A percentile compares a stretch with the other conserved stretches of the same genome.
These are phyloP conservation scores for Gentiana straminea DNA, from an alignment of 257 asterid genomes.

Conservation along the genomic window DNA sequence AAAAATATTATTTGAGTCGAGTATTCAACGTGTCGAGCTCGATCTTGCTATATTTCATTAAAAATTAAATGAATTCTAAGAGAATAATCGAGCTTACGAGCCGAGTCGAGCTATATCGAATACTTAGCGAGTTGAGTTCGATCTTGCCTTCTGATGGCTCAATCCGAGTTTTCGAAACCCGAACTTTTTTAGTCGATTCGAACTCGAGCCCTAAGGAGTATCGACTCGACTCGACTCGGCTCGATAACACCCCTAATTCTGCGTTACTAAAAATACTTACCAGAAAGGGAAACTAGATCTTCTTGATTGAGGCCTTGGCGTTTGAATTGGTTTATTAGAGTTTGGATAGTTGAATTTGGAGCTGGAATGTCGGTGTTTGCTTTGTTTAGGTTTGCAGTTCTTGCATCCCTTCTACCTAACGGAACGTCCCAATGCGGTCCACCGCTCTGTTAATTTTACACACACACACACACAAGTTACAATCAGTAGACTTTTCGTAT, in stretches of 20 bases:
- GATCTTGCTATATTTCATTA: too few species aligned
- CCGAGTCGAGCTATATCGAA: too few species aligned
- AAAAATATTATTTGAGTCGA: too few species aligned
- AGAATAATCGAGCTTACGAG: too few species aligned
- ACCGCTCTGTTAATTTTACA: slow-evolving; percentile 46
- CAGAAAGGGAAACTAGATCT: slow-evolving; percentile 78
- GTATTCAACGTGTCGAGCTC: too few species aligned
- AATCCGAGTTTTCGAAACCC: too few species aligned
- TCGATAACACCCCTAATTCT: too few species aligned
- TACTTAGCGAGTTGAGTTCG: too few species aligned
- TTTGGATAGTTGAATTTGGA: slow-evolving; percentile 66
- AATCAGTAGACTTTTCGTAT: not conserved
- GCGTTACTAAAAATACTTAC: slow-evolving; percentile 12
- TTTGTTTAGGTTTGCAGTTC: slow-evolving; percentile 38
- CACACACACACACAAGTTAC: not conserved
- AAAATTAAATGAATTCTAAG: too few species aligned
- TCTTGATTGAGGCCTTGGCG: slow-evolving; percentile 48
- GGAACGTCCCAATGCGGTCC: slow-evolving; percentile 88
- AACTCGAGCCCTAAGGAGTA: not conserved
- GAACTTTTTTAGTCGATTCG: too few species aligned
- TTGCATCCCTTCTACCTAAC: slow-evolving; percentile 71
- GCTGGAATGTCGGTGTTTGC: slow-evolving; percentile 55
- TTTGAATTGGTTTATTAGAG: slow-evolving; percentile 35
- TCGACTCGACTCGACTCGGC: not conserved
- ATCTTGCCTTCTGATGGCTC: too few species aligned